Conservation (phyloP, 148 eudicot genomes). For the Fallopia convolvulus region DNA sequence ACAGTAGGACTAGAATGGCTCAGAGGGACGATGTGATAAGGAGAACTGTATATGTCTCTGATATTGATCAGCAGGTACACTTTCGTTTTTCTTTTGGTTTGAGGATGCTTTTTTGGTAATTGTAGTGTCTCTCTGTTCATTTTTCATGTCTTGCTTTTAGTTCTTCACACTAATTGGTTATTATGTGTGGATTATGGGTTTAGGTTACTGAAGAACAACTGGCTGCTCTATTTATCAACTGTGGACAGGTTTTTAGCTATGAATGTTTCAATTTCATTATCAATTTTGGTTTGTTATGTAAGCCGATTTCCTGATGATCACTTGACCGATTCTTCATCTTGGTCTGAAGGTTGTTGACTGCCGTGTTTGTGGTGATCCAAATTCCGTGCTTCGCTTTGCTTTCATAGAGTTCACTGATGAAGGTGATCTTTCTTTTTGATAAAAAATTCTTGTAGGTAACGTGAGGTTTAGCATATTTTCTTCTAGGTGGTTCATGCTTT, state of each 20-base stretch:
- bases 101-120: neutral
- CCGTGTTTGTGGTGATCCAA: constrained; percentile 98
- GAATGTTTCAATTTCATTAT: neutral
- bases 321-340: constrained; percentile 12
- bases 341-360: constrained; percentile 86
- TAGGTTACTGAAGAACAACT: constrained; percentile 99
- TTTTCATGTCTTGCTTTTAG: neutral
- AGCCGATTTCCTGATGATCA: neutral
- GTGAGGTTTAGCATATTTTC: neutral
- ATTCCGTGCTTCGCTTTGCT: constrained; percentile 95
- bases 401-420: constrained; percentile 88
- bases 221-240: constrained; percentile 72
- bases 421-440: constrained; percentile 36
- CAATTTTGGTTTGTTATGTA: neutral
- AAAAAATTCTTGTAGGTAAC: neutral
- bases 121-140: neutral
- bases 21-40: constrained; percentile 79
- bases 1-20: constrained; percentile 65
- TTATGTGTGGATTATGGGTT: constrained; percentile 1
- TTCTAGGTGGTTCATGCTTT: neutral
- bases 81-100: neutral
- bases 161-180: neutral
- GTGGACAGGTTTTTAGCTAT: constrained; percentile 70
- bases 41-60: constrained; percentile 96
- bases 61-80: constrained; percentile 83